These are phyloP conservation scores for Micractinium conductrix DNA, from an alignment of 139 green algal genomes.

Conservation along the genomic window DNA sequence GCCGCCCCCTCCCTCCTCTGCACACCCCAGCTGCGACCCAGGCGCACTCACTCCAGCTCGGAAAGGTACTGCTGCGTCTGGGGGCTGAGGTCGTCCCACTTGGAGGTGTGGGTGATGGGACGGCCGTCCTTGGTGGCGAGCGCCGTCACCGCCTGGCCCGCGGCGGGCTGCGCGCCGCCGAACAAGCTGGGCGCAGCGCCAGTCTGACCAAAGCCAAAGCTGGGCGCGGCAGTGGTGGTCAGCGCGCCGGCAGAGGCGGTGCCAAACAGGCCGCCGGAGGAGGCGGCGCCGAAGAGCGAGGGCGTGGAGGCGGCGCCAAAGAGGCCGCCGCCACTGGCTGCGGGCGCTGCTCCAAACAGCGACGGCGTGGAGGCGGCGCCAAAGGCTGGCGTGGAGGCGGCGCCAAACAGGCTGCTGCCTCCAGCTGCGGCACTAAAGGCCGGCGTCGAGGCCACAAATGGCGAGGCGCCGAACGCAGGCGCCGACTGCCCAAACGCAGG, in stretches of 20 bases:
- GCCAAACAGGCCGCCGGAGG: constrained; percentile 2
- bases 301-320: constrained; percentile 15
- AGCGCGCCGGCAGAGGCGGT: constrained; percentile 10
- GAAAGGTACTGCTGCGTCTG: constrained; percentile 53
- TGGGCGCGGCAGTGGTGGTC: no score
- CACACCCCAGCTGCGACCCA: neutral
- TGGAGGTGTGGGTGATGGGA: constrained; percentile 54
- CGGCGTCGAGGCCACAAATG: no score
- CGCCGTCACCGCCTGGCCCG: constrained; percentile 31
- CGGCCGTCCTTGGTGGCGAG: constrained; percentile 52
- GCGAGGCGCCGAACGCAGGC: no score
- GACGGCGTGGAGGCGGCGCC: constrained; percentile 20
- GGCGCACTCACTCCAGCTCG: constrained; percentile 48
- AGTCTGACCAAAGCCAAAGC: no score
- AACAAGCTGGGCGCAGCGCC: neutral
- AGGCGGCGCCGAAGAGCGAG: constrained; percentile 37
- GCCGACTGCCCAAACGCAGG: no score
- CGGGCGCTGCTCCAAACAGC: constrained; percentile 40
- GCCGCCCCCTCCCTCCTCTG: neutral
- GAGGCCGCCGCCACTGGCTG: neutral
- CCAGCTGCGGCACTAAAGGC: constrained; percentile 37
- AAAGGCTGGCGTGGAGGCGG: constrained; percentile 7
- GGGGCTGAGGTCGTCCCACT: constrained; percentile 61
- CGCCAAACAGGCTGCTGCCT: constrained; percentile 1
- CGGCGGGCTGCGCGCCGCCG: constrained; percentile 27